Evolutionary conservation across 192 early-diverging fungal genomes (phyloP).

Genomic region (Gonapodya prolifera): DNA sequence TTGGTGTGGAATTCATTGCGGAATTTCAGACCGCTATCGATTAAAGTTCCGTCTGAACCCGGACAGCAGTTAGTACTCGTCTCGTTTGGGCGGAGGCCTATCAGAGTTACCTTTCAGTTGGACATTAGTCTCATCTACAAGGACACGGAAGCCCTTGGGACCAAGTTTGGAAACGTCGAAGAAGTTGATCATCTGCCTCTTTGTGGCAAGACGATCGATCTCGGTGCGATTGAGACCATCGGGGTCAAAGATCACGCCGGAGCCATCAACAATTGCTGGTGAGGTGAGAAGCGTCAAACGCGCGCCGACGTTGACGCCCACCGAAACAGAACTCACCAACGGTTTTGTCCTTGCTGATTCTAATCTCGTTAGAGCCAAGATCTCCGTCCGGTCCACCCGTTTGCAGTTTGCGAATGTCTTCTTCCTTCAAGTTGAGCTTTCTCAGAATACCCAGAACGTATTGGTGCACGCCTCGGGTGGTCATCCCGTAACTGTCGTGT

Average conservation of each 20-base stretch:
- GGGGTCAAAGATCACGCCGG: constrained; percentile 87
- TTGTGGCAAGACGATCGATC: constrained; percentile 68
- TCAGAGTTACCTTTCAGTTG: constrained; percentile 47
- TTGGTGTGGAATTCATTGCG: constrained; percentile 96
- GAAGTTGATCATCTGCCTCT: constrained; percentile 75
- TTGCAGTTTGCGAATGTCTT: constrained; percentile 78
- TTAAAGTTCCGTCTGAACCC: constrained; percentile 53
- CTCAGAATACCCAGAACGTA: constrained; percentile 94
- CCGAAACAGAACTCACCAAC: constrained; percentile 35
- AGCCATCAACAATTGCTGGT: constrained; percentile 76
- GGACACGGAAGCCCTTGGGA: constrained; percentile 81
- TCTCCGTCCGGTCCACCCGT: constrained; percentile 98
- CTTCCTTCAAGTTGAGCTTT: constrained; percentile 64
- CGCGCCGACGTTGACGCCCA: not conserved
- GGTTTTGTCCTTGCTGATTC: constrained; percentile 94
- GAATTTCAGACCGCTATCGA: constrained; percentile 87
- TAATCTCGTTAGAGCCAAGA: constrained; percentile 97
- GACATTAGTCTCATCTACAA: constrained; percentile 85
- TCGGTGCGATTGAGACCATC: constrained; percentile 84
- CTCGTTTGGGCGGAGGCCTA: not conserved
- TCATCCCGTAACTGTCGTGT: constrained; percentile 96
- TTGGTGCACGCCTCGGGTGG: constrained; percentile 96
- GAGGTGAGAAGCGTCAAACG: not conserved
- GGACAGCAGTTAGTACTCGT: not conserved
- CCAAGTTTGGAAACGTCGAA: constrained; percentile 76